phyloP scores from a whole-genome alignment of 805 yeast species.

The Yarrowia divulgata region DNA sequence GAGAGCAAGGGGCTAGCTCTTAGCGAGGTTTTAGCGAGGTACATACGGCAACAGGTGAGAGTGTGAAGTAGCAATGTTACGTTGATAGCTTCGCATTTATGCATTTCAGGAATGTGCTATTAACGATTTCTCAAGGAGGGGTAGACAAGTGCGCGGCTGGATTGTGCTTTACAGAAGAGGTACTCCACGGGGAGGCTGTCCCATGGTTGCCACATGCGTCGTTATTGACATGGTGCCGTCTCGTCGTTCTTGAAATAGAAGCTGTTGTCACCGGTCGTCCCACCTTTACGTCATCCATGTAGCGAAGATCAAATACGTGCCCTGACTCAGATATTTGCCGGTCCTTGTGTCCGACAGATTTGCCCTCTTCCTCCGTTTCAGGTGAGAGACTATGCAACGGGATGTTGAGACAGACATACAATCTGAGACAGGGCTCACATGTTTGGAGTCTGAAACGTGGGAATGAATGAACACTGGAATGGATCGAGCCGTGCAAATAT shows the following conservation, averaged over 20 bases:
- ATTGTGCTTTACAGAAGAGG: too few species aligned
- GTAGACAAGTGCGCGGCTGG: too few species aligned
- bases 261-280: too few species aligned
- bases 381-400: background rate
- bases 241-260: too few species aligned
- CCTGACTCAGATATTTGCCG: background rate
- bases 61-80: background rate
- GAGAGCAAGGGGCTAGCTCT: background rate
- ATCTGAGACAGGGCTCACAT: background rate
- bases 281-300: background rate
- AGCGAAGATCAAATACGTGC: slow-evolving; percentile 1
- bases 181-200: too few species aligned
- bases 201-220: too few species aligned
- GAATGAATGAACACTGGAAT: too few species aligned
- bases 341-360: too few species aligned
- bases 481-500: too few species aligned
- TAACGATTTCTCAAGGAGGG: too few species aligned
- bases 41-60: background rate
- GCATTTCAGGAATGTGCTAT: too few species aligned
- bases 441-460: background rate
- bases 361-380: background rate
- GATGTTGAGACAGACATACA: background rate
- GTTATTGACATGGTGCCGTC: too few species aligned
- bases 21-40: background rate
- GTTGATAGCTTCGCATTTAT: background rate